Conservation (phyloP, 768 basidiomycete genomes). For the Hydnum rufescens region DNA sequence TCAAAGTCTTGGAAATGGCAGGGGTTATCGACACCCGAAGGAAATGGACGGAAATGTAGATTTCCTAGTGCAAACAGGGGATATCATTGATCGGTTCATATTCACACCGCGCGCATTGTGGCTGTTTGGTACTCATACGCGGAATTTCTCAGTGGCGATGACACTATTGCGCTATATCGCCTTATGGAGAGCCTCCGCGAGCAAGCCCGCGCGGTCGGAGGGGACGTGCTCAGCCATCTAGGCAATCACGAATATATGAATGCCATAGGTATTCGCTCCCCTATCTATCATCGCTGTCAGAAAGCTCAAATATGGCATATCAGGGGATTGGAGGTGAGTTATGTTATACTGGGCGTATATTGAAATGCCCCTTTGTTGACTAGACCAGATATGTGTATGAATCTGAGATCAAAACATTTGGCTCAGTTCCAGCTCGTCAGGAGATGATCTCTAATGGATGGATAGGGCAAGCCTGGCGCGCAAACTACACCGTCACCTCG, state of each 20-base stretch:
- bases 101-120: constrained; percentile 7
- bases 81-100: constrained; percentile 75
- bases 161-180: constrained; percentile 67
- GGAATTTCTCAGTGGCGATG: constrained; percentile 43
- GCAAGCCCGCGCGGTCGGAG: constrained; percentile 51
- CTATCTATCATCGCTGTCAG: constrained; percentile 11
- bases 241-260: constrained; percentile 99
- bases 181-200: constrained; percentile 70
- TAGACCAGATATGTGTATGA: constrained; percentile 57
- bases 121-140: not conserved
- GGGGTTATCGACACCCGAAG: constrained; percentile 50
- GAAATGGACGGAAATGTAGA: constrained; percentile 65
- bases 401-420: constrained; percentile 68
- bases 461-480: constrained; percentile 65
- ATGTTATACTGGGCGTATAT: constrained; percentile 11
- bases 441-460: constrained; percentile 47
- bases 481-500: constrained; percentile 65
- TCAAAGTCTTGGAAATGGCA: constrained; percentile 60
- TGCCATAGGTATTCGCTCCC: constrained; percentile 34
- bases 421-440: constrained; percentile 47
- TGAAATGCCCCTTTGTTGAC: constrained; percentile 10
- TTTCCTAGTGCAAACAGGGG: constrained; percentile 86
- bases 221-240: constrained; percentile 52
- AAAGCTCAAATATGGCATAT: constrained; percentile 6
- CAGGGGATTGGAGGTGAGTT: constrained; percentile 70